Conservation (phyloP, 345 rosid species). For the Populus pruinosa region DNA sequence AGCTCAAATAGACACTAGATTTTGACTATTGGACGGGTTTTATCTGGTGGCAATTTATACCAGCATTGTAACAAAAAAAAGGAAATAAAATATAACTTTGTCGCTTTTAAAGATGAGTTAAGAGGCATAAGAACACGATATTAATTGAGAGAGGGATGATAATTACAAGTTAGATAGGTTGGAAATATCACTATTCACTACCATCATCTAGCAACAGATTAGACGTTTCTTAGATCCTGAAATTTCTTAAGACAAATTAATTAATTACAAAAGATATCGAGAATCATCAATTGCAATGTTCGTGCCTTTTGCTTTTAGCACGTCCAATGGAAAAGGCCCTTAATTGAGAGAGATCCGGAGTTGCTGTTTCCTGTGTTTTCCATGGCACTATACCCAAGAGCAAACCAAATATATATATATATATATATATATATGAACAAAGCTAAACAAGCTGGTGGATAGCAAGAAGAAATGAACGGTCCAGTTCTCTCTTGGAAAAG, state of each 20-base stretch:
- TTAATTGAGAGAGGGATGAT: not conserved
- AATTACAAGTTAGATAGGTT: no score
- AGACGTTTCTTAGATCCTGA: not conserved
- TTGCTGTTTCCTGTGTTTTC: not conserved
- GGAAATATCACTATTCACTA: not conserved
- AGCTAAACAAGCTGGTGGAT: slow-evolving; percentile 21
- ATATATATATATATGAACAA: no score
- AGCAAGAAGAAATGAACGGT: not conserved
- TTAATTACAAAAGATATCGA: not conserved
- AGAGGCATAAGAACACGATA: no score
- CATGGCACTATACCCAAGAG: not conserved
- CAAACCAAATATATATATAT: no score
- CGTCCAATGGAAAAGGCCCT: not conserved
- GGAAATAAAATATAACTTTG: no score
- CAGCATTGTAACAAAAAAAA: no score
- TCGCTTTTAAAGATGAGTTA: no score
- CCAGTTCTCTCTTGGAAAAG: not conserved
- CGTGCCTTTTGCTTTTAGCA: slow-evolving; percentile 1
- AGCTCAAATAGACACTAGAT: no score
- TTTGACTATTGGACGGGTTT: no score
- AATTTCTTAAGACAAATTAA: not conserved
- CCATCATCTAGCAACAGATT: not conserved
- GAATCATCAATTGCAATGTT: not conserved
- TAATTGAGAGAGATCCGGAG: not conserved
- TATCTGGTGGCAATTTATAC: no score